phyloP scores from a whole-genome alignment of 2,329 filamentous ascomycete genomes.

The Elsinoe necatrix region DNA sequence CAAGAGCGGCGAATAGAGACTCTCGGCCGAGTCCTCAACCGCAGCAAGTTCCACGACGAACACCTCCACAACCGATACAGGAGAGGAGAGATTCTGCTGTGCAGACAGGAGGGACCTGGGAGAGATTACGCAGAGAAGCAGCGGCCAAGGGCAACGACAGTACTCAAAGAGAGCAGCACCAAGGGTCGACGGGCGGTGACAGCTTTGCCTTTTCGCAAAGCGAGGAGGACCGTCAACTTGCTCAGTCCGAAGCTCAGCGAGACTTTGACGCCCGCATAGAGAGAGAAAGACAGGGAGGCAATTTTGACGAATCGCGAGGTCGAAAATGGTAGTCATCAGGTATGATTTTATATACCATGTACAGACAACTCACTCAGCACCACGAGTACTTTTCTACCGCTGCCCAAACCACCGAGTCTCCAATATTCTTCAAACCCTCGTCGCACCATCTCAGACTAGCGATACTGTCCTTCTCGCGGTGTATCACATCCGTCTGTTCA shows the following conservation, averaged over 20 bases:
- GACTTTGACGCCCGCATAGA: slow-evolving; percentile 45
- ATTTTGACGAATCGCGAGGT: slow-evolving; percentile 28
- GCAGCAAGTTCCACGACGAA: slow-evolving; percentile 18
- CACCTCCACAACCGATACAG: not conserved
- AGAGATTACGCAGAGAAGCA: slow-evolving; percentile 31
- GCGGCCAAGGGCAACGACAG: not conserved
- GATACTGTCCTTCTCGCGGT: slow-evolving; percentile 59
- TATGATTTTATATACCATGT: not conserved
- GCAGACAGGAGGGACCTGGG: slow-evolving; percentile 35
- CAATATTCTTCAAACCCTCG: slow-evolving; percentile 33
- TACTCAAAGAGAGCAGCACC: slow-evolving; percentile 23
- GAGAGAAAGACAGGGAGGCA: slow-evolving; percentile 40
- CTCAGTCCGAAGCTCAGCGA: slow-evolving; percentile 39
- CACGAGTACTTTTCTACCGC: slow-evolving; percentile 71
- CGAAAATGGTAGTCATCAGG: slow-evolving; percentile 5
- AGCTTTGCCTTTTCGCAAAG: slow-evolving; percentile 37
- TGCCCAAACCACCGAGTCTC: slow-evolving; percentile 58
- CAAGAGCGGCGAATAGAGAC: slow-evolving; percentile 15
- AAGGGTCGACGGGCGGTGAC: slow-evolving; percentile 33
- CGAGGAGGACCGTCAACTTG: slow-evolving; percentile 37
- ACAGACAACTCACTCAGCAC: slow-evolving; percentile 46
- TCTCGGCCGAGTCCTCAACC: not conserved
- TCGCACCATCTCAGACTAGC: slow-evolving; percentile 66
- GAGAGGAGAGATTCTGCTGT: slow-evolving; percentile 1
- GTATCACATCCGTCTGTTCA: slow-evolving; percentile 41